These are phyloP conservation scores for Gamsiella multidivaricata DNA, from an alignment of 192 early-diverging fungal species.

Conservation along the genomic window DNA sequence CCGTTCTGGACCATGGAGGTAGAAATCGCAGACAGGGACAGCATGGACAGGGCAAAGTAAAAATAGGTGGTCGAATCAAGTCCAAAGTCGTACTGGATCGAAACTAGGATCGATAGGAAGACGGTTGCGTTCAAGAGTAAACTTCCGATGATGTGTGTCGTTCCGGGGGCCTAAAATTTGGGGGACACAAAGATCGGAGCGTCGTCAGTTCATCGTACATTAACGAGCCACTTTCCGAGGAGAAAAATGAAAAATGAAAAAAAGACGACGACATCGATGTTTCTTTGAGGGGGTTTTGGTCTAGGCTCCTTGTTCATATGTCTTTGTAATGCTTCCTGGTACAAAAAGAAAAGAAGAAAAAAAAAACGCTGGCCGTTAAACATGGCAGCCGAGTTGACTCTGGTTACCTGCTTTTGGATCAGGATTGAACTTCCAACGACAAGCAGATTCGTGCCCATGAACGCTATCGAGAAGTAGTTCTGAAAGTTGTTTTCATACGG, in stretches of 20 bases:
- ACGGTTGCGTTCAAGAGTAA: conserved; percentile 66
- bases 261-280: no score
- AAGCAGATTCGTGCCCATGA: conserved; percentile 70
- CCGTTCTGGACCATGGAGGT: conserved; percentile 75
- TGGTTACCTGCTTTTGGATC: conserved; percentile 63
- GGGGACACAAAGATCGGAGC: not conserved
- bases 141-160: conserved; percentile 54
- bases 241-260: not conserved
- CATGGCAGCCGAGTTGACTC: not conserved
- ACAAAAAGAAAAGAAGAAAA: not conserved
- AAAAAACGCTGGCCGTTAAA: not conserved
- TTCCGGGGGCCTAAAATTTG: conserved; percentile 40
- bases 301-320: no score
- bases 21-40: conserved; percentile 65
- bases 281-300: no score
- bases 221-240: not conserved
- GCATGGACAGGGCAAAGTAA: conserved; percentile 66
- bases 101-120: conserved; percentile 62
- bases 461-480: conserved; percentile 79
- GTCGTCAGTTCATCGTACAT: not conserved
- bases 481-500: conserved; percentile 73
- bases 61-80: conserved; percentile 69
- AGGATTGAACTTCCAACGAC: conserved; percentile 63
- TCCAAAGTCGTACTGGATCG: conserved; percentile 55
- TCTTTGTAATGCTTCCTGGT: no score